A percentile compares a stretch with the other conserved stretches of the same genome.
phyloP scores from a whole-genome alignment of 2,329 filamentous ascomycete genomes.

The Aspergillus latus region DNA sequence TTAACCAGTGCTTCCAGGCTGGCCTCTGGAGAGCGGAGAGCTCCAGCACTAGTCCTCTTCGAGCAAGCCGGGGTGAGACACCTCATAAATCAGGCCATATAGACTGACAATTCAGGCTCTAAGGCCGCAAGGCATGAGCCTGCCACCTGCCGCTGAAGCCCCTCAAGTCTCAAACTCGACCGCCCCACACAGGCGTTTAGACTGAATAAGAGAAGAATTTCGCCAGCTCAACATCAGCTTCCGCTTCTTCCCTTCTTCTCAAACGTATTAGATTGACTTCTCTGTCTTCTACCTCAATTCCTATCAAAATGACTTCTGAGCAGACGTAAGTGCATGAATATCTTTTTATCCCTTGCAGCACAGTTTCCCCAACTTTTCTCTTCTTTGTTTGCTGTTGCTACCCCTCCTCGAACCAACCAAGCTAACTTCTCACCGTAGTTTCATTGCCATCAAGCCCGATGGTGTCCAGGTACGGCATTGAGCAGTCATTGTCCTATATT shows the following conservation, averaged over 20 bases:
- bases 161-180: slow-evolving; percentile 14
- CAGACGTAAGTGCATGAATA: slow-evolving; percentile 69
- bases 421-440: slow-evolving; percentile 60
- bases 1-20: slow-evolving; percentile 29
- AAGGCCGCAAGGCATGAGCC: slow-evolving; percentile 16
- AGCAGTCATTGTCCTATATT: not conserved
- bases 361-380: not conserved
- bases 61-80: slow-evolving; percentile 21
- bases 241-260: slow-evolving; percentile 19
- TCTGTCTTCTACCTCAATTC: slow-evolving; percentile 23
- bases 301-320: slow-evolving; percentile 70
- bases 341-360: not conserved
- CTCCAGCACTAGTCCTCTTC: slow-evolving; percentile 21
- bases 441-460: slow-evolving; percentile 99
- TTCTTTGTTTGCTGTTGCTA: slow-evolving; percentile 2
- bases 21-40: slow-evolving; percentile 31
- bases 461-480: slow-evolving; percentile 79
- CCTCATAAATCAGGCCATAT: slow-evolving; percentile 16
- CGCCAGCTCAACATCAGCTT: slow-evolving; percentile 26
- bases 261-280: slow-evolving; percentile 6
- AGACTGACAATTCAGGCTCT: slow-evolving; percentile 22
- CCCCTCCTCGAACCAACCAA: slow-evolving; percentile 24
- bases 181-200: slow-evolving; percentile 25
- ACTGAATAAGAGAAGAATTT: slow-evolving; percentile 21
- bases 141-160: not conserved